These are phyloP conservation scores for Schizopora paradoxa DNA, from an alignment of 1,284 basidiomycete species.

Conservation along the genomic window DNA sequence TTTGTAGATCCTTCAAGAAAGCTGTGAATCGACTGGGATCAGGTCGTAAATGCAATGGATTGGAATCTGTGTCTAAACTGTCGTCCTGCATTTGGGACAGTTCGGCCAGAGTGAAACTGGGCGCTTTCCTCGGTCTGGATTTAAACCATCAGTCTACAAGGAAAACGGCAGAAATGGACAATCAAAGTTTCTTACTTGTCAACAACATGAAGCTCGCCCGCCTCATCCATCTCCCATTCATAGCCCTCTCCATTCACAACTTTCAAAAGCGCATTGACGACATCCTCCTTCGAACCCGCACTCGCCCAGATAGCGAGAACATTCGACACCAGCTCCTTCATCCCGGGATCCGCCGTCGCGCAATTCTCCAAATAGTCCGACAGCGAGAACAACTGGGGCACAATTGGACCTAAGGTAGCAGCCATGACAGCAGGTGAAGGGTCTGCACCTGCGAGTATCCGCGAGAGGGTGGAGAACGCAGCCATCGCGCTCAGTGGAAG, in stretches of 20 bases:
- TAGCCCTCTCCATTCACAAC: slow-evolving; percentile 50
- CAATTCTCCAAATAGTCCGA: slow-evolving; percentile 45
- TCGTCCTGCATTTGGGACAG: slow-evolving; percentile 41
- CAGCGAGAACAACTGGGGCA: slow-evolving; percentile 64
- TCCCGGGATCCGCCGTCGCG: slow-evolving; percentile 55
- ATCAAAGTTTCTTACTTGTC: slow-evolving; percentile 33
- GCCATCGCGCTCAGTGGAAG: slow-evolving; percentile 28
- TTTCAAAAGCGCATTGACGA: slow-evolving; percentile 52
- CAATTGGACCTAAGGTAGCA: slow-evolving; percentile 60
- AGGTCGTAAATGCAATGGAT: slow-evolving; percentile 65
- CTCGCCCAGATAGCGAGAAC: slow-evolving; percentile 72
- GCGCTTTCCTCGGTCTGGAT: slow-evolving; percentile 24
- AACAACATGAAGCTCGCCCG: slow-evolving; percentile 42
- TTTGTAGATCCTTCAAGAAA: slow-evolving; percentile 59
- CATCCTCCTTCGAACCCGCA: slow-evolving; percentile 49
- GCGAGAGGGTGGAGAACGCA: slow-evolving; percentile 45
- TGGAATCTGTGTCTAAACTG: slow-evolving; percentile 40
- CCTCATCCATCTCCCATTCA: slow-evolving; percentile 51
- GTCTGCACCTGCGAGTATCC: slow-evolving; percentile 68
- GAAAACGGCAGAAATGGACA: background rate
- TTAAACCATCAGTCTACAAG: background rate
- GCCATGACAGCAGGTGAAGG: slow-evolving; percentile 68
- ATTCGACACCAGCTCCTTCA: slow-evolving; percentile 53
- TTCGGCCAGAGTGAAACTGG: slow-evolving; percentile 42
- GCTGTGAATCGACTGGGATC: slow-evolving; percentile 63